phyloP scores from a whole-genome alignment of 805 yeast species.

The Limtongia smithiae region DNA sequence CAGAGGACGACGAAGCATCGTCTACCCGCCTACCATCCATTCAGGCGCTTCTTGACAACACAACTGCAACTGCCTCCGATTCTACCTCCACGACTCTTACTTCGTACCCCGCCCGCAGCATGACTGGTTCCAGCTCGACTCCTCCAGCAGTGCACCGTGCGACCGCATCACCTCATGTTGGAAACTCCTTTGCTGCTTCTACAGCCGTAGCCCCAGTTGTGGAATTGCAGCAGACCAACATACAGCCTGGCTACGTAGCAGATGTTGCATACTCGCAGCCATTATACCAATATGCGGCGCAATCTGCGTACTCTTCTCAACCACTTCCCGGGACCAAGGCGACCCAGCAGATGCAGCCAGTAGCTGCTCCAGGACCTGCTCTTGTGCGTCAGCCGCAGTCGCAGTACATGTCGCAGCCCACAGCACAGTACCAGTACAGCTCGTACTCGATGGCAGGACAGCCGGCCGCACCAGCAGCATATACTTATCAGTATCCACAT shows the following conservation, averaged over 20 bases:
- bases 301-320: too few relatives aligned
- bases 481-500: conserved; percentile 1
- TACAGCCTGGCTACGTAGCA: neutral
- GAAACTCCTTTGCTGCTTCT: neutral
- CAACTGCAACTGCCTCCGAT: neutral
- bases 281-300: too few relatives aligned
- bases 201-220: neutral
- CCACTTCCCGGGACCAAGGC: too few relatives aligned
- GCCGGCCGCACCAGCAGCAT: neutral
- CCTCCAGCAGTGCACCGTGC: too few relatives aligned
- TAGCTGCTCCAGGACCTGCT: too few relatives aligned
- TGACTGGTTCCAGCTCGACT: too few relatives aligned
- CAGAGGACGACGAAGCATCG: conserved; percentile 9
- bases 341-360: too few relatives aligned
- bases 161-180: too few relatives aligned
- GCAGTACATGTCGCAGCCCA: neutral
- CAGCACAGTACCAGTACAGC: too few relatives aligned
- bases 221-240: neutral
- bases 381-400: too few relatives aligned
- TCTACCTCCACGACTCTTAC: neutral
- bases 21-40: conserved; percentile 29
- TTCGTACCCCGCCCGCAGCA: too few relatives aligned
- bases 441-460: neutral
- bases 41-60: conserved; percentile 16
- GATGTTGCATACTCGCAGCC: too few relatives aligned